Evolutionary conservation across 805 yeast species (phyloP).

Genomic region (Wickerhamia fluorescens): DNA sequence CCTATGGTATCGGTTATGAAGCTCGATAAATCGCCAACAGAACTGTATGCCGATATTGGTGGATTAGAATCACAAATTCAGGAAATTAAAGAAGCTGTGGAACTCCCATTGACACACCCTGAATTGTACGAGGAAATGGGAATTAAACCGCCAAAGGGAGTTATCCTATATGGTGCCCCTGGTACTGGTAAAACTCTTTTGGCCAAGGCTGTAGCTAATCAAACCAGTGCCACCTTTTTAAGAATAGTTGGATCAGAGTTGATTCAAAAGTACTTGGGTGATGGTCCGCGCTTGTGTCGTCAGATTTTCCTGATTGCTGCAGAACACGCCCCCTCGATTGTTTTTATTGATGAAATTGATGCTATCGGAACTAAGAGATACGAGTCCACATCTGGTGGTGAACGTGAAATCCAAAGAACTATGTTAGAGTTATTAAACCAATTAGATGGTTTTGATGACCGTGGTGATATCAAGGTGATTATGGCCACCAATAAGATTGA

Average conservation of each 20-base stretch:
- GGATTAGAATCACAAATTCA: conserved; percentile 94
- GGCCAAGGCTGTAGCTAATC: conserved; percentile 98
- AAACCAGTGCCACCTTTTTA: conserved; percentile 91
- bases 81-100: conserved; percentile 96
- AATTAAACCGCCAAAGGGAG: conserved; percentile 97
- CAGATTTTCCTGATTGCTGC: conserved; percentile 95
- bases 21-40: conserved; percentile 95
- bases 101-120: conserved; percentile 92
- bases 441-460: conserved; percentile 93
- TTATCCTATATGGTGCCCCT: conserved; percentile 93
- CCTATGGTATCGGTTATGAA: conserved; percentile 98
- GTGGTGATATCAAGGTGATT: conserved; percentile 95
- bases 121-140: conserved; percentile 98
- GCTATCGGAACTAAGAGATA: conserved; percentile 99
- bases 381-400: conserved; percentile 96
- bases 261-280: conserved; percentile 95
- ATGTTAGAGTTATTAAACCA: conserved; percentile 95
- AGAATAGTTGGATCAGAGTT: conserved; percentile 96
- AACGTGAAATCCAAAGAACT: conserved; percentile 94
- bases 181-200: conserved; percentile 95
- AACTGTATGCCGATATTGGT: conserved; percentile 94
- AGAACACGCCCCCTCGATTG: conserved; percentile 97
- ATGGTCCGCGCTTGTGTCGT: conserved; percentile 91
- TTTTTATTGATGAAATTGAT: conserved; percentile 96
- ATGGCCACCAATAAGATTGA: conserved; percentile 98